These are phyloP conservation scores for Hyparrhenia diplandra DNA, from an alignment of 176 grass and related monocot genomes.

Conservation along the genomic window DNA sequence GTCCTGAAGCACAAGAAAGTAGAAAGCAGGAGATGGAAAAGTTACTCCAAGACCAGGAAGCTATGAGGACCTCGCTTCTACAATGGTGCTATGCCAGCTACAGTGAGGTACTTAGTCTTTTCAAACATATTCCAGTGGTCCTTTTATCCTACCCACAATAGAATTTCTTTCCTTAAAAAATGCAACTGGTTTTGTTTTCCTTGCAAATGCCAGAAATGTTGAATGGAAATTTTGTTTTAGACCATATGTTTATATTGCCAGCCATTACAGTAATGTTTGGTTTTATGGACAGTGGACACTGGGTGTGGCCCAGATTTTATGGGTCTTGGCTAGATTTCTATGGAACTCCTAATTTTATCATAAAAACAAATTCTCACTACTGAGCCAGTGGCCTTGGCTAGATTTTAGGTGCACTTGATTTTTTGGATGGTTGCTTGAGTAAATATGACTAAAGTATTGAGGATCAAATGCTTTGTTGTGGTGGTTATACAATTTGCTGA, in stretches of 20 bases:
- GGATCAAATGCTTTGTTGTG: neutral
- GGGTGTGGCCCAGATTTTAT: neutral
- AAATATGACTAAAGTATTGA: neutral
- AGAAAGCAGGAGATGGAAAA: slow-evolving; percentile 88
- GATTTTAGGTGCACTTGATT: slow-evolving; percentile 1
- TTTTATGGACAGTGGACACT: neutral
- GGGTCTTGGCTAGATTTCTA: too few relatives aligned
- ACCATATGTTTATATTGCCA: neutral
- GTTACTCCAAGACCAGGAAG: slow-evolving; percentile 77
- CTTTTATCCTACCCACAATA: slow-evolving; percentile 3
- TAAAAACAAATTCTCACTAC: neutral
- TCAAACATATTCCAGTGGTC: neutral
- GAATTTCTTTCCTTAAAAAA: neutral
- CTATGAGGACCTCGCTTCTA: slow-evolving; percentile 73
- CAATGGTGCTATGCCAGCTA: slow-evolving; percentile 99
- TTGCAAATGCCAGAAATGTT: neutral
- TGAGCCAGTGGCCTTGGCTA: neutral
- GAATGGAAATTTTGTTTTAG: neutral
- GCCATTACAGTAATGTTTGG: neutral
- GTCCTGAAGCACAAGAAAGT: slow-evolving; percentile 77
- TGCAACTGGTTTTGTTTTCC: neutral
- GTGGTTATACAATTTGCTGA: neutral
- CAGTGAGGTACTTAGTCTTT: slow-evolving; percentile 72
- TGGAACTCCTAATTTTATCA: neutral
- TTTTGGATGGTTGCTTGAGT: neutral